These are phyloP conservation scores for Aspergillus luchuensis DNA, from an alignment of 2,329 filamentous ascomycete species.

Conservation along the genomic window DNA sequence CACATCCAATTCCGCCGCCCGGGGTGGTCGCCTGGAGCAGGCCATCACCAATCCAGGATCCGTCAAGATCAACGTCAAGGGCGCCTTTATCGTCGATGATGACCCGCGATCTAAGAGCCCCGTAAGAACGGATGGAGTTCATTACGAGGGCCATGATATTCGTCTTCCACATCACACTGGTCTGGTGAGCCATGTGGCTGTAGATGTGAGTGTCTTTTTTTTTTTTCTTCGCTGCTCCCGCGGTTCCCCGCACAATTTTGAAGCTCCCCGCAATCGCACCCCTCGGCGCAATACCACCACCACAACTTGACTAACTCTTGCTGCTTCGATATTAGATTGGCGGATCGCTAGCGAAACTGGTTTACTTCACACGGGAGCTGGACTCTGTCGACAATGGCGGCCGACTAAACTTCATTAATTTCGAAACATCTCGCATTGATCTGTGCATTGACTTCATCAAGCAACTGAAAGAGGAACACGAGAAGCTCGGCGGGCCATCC, in stretches of 20 bases:
- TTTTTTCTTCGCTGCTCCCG: conserved; percentile 18
- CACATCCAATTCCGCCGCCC: conserved; percentile 26
- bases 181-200: conserved; percentile 92
- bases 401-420: conserved; percentile 90
- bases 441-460: conserved; percentile 91
- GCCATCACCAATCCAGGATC: conserved; percentile 63
- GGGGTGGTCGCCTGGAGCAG: conserved; percentile 37
- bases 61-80: conserved; percentile 94
- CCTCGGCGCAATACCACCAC: conserved; percentile 13
- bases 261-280: conserved; percentile 33
- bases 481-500: conserved; percentile 69
- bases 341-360: conserved; percentile 90
- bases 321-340: conserved; percentile 69
- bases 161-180: conserved; percentile 93
- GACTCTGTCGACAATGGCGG: conserved; percentile 79
- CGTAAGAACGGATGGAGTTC: conserved; percentile 58
- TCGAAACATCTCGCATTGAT: conserved; percentile 93
- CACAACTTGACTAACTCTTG: conserved; percentile 12
- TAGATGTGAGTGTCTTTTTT: conserved; percentile 69
- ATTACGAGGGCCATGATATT: conserved; percentile 86
- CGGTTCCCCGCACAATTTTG: conserved; percentile 34
- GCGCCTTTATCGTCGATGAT: conserved; percentile 93
- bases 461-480: conserved; percentile 79
- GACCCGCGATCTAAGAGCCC: conserved; percentile 57
- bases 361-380: conserved; percentile 92